Percentiles rank a stretch among this genome's conserved stretches.
Evolutionary conservation across 1,284 basidiomycete genomes (phyloP).

Genomic region (Cystobasidium slooffiae): DNA sequence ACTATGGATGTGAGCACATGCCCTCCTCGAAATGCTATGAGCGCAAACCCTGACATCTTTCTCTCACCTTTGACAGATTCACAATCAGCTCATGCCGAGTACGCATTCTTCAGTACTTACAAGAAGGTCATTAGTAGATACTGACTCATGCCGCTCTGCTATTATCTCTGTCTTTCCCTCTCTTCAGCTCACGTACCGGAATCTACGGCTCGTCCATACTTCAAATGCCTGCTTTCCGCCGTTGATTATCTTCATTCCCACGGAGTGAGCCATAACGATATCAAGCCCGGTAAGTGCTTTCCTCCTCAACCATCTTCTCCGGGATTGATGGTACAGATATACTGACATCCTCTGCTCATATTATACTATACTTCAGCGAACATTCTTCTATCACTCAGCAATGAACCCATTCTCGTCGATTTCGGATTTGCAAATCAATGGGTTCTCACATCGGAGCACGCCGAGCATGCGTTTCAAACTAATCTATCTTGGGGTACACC

Average conservation of each 20-base stretch:
- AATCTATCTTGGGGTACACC: slow-evolving; percentile 69
- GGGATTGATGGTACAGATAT: too few relatives aligned
- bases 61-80: slow-evolving; percentile 28
- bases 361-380: slow-evolving; percentile 63
- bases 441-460: slow-evolving; percentile 50
- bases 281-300: slow-evolving; percentile 75
- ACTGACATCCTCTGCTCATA: too few relatives aligned
- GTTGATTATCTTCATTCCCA: slow-evolving; percentile 80
- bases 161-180: slow-evolving; percentile 62
- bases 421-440: slow-evolving; percentile 90
- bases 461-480: slow-evolving; percentile 25
- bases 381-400: slow-evolving; percentile 74
- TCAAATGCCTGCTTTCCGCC: slow-evolving; percentile 79
- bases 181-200: slow-evolving; percentile 83
- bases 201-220: slow-evolving; percentile 76
- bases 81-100: slow-evolving; percentile 64
- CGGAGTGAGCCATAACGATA: slow-evolving; percentile 91
- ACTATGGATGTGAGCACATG: slow-evolving; percentile 42
- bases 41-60: background rate
- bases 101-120: background rate
- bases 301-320: too few relatives aligned
- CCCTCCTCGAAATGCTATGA: background rate
- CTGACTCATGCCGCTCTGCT: too few relatives aligned
- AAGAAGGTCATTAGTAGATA: background rate
- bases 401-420: slow-evolving; percentile 81